Percentiles rank a stretch among this genome's conserved stretches.
phyloP scores from a whole-genome alignment of 148 eudicot genomes.

The Dysphania ambrosioides region DNA sequence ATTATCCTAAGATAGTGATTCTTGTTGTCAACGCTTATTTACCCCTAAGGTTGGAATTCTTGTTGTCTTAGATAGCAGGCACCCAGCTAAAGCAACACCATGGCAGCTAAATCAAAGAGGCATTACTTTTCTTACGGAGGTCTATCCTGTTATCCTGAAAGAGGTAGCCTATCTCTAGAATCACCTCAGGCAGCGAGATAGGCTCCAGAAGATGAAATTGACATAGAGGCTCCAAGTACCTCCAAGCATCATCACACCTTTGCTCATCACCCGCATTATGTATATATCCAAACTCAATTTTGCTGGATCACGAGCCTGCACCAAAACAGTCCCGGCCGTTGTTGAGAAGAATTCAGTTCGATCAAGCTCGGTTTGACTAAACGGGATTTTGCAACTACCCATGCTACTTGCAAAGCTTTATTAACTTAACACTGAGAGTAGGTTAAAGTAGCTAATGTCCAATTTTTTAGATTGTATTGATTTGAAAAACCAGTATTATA shows the following conservation, averaged over 20 bases:
- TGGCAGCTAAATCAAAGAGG: constrained; percentile 58
- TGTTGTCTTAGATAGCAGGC: too few species aligned
- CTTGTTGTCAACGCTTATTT: too few species aligned
- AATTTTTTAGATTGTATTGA: too few species aligned
- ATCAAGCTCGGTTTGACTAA: not conserved
- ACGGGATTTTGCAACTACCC: too few species aligned
- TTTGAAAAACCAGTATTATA: too few species aligned
- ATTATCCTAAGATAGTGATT: too few species aligned
- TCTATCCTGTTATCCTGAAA: constrained; percentile 90
- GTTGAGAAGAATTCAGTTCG: constrained; percentile 36
- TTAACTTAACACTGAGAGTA: too few species aligned
- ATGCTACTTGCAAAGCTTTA: too few species aligned
- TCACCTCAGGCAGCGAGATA: constrained; percentile 82
- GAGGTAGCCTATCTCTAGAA: constrained; percentile 79
- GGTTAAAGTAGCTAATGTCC: too few species aligned
- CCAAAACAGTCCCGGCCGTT: constrained; percentile 52
- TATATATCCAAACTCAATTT: constrained; percentile 59
- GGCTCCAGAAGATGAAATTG: constrained; percentile 61
- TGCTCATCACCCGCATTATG: constrained; percentile 56
- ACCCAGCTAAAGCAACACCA: too few species aligned
- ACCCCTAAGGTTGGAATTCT: too few species aligned
- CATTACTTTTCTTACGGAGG: constrained; percentile 81
- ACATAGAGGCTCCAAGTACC: constrained; percentile 62
- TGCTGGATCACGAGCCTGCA: constrained; percentile 80
- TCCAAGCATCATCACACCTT: constrained; percentile 69